Base-by-base conservation (phyloP, 352 stramenopile genomes). In the Blastocystis hominis region DNA sequence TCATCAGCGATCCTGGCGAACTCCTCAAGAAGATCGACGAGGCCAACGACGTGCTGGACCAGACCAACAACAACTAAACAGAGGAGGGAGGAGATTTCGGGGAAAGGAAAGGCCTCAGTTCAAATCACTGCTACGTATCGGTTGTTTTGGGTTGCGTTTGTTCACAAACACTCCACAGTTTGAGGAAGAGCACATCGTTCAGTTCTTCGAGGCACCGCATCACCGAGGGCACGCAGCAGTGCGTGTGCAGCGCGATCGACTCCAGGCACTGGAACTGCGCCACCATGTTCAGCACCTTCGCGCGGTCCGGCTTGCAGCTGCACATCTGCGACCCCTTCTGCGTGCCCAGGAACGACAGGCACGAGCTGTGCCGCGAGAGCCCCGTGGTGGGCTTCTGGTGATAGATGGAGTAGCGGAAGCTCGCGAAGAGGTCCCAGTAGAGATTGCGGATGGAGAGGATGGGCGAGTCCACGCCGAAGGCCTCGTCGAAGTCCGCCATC, bases 1-100 rank as follows among this genome's bases (percentile, higher is more conserved):
- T 87, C 15, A 44, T 87, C 6, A 50, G n/a, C 40, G 55, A 77
- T 50, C 56, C 77, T 75, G 24, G 47, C 42, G 77, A 87, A 75
- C 77, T 87, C n/a, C 24, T 75, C 13, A 78, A 46, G 34, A 87
- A 87, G 66, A 78, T 87, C 63, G 42, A 69, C 47, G 77, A 87
- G 42, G 77, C 77, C 87, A 91, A 95, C 90, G 91, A 93, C 63
- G 93, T 95, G 66, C 90, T 95, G 30, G 72, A 84, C n/a, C 72
- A 84, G 50, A 30, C 47, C 53, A 63, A 84, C 47, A 80, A 36
- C 30, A 34, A 40, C 38, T 78, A 78, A 62, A 30, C 24, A 30
- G 24, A 30, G 24, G 24, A 30, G 24, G 24, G 24, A 30, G 24
- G 24, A 63, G 55, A 36, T 63, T 17, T 36, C 55, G 55, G 24